These are phyloP conservation scores for Primulina eburnea DNA, from an alignment of 257 asterid species.

Conservation along the genomic window DNA sequence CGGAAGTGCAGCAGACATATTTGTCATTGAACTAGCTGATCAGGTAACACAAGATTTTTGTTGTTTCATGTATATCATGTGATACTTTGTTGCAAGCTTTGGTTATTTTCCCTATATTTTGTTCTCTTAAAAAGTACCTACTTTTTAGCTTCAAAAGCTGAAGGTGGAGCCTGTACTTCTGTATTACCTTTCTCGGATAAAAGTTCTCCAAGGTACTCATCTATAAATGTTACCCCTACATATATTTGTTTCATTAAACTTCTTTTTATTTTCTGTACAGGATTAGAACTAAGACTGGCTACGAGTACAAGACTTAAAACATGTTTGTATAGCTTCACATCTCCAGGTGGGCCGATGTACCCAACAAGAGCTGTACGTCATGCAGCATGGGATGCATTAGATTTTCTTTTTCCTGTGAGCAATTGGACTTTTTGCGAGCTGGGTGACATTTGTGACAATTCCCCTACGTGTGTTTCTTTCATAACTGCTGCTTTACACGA, in stretches of 20 bases:
- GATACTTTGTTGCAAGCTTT: not conserved
- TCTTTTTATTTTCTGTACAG: constrained; percentile 36
- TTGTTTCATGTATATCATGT: constrained; percentile 9
- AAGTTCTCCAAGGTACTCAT: constrained; percentile 63
- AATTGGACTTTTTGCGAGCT: constrained; percentile 5
- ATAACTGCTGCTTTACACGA: not conserved
- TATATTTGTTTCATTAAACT: not conserved
- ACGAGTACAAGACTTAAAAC: constrained; percentile 88
- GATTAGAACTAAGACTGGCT: constrained; percentile 80
- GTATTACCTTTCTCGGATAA: constrained; percentile 82
- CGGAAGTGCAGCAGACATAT: constrained; percentile 74
- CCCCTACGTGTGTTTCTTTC: constrained; percentile 1
- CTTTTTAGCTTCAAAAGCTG: constrained; percentile 74
- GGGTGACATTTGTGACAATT: not conserved
- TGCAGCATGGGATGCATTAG: constrained; percentile 93
- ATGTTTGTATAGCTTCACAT: constrained; percentile 92
- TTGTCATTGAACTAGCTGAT: constrained; percentile 84
- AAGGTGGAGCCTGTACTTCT: constrained; percentile 97
- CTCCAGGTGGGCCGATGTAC: constrained; percentile 97
- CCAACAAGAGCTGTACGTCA: constrained; percentile 98
- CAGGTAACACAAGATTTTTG: constrained; percentile 47
- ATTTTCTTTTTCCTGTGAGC: constrained; percentile 91
- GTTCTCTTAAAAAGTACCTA: constrained; percentile 8
- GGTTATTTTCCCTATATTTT: not conserved
- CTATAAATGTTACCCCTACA: constrained; percentile 3